Conservation (phyloP, 2,329 filamentous ascomycete genomes). For the Pyricularia pennisetigena region DNA sequence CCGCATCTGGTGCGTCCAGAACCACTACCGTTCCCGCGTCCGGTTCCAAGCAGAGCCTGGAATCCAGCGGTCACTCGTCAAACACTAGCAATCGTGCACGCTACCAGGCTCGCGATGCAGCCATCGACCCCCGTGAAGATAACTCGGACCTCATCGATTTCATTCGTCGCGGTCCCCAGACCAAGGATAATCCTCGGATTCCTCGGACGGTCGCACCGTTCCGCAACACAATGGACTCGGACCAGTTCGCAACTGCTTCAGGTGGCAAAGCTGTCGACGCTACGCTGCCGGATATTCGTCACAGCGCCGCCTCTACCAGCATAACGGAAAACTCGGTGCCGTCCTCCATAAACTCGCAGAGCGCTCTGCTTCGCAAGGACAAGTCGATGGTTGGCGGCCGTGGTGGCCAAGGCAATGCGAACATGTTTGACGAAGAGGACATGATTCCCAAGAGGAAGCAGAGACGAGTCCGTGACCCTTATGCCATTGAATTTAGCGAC, state of each 20-base stretch:
- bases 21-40: constrained; percentile 14
- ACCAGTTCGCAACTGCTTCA: constrained; percentile 52
- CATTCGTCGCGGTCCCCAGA: constrained; percentile 69
- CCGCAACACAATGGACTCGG: constrained; percentile 75
- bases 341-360: constrained; percentile 66
- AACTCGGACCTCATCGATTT: constrained; percentile 92
- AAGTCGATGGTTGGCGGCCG: constrained; percentile 10
- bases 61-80: constrained; percentile 23
- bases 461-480: constrained; percentile 74
- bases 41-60: constrained; percentile 12
- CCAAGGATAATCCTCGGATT: constrained; percentile 54
- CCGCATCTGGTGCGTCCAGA: neutral
- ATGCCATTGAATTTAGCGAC: constrained; percentile 79
- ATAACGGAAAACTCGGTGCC: constrained; percentile 46
- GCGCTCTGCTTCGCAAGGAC: constrained; percentile 51
- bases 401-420: constrained; percentile 10
- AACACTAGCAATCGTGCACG: constrained; percentile 31
- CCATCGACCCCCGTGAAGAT: constrained; percentile 50
- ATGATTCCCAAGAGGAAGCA: constrained; percentile 64
- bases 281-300: constrained; percentile 43
- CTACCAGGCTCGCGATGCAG: constrained; percentile 63
- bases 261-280: constrained; percentile 49
- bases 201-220: constrained; percentile 79
- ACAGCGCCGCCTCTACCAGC: constrained; percentile 46
- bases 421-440: constrained; percentile 37